These are phyloP conservation scores for Favolaschia claudopus DNA, from an alignment of 768 basidiomycete species.

Conservation along the genomic window DNA sequence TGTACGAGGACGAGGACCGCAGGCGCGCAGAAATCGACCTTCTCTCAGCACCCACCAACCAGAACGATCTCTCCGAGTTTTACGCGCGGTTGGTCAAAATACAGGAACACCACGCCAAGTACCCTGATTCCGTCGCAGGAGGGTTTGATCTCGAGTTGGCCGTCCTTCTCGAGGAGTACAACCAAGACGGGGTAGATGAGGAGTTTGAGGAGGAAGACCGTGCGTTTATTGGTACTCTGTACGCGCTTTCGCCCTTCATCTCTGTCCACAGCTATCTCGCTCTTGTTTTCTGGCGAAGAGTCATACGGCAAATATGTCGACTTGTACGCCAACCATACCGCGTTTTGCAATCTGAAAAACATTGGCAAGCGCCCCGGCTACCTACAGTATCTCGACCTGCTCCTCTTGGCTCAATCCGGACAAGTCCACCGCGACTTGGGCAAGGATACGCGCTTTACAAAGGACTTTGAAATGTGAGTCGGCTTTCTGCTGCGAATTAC, in stretches of 20 bases:
- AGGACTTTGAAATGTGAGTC: conserved; percentile 84
- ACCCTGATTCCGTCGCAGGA: conserved; percentile 87
- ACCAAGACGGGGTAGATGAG: conserved; percentile 72
- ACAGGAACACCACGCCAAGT: conserved; percentile 95
- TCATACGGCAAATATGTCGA: conserved; percentile 95
- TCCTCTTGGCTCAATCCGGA: conserved; percentile 70
- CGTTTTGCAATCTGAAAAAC: conserved; percentile 90
- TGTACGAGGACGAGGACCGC: conserved; percentile 81
- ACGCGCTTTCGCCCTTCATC: conserved; percentile 7
- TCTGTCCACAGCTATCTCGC: conserved; percentile 66
- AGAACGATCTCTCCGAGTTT: conserved; percentile 89
- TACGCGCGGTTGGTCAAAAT: conserved; percentile 95
- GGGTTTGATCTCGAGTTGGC: conserved; percentile 87
- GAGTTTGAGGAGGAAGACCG: conserved; percentile 88
- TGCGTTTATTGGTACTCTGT: conserved; percentile 50
- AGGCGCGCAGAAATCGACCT: conserved; percentile 72
- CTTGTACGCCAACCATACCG: conserved; percentile 85
- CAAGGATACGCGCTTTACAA: conserved; percentile 69
- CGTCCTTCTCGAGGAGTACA: conserved; percentile 78
- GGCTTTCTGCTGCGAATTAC: not conserved
- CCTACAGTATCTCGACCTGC: conserved; percentile 89
- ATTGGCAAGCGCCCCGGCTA: conserved; percentile 87
- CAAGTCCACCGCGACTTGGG: conserved; percentile 74
- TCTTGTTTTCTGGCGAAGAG: conserved; percentile 97
- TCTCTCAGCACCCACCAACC: conserved; percentile 64